Evolutionary conservation across 306 rosid species (phyloP).

Genomic region (Pyrus communis): DNA sequence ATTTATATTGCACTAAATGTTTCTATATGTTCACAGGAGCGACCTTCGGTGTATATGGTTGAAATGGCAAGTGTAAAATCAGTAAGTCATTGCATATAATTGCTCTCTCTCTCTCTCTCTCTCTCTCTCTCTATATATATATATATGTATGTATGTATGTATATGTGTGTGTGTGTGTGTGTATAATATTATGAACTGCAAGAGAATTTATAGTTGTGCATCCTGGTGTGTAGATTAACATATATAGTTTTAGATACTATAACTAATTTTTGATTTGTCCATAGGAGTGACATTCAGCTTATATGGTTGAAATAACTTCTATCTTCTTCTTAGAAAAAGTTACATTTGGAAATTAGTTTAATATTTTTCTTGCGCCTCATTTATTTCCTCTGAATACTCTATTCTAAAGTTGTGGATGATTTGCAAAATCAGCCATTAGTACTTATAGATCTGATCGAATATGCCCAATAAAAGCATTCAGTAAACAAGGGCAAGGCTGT

Average conservation of each 20-base stretch:
- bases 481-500: not conserved
- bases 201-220: not conserved
- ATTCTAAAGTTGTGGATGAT: not conserved
- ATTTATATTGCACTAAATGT: constrained; percentile 14
- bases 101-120: not conserved
- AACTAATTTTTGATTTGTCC: not conserved
- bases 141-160: too few species aligned
- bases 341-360: not conserved
- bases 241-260: not conserved
- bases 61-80: constrained; percentile 71
- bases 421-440: not conserved
- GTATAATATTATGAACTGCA: too few species aligned
- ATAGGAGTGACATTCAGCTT: not conserved
- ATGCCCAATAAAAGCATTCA: not conserved
- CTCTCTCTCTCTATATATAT: too few species aligned
- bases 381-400: not conserved
- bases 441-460: not conserved
- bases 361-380: not conserved
- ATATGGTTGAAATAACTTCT: not conserved
- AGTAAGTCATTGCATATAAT: constrained; percentile 44
- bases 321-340: not conserved
- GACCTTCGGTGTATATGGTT: constrained; percentile 71
- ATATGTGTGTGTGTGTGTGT: too few species aligned
- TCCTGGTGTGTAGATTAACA: not conserved
- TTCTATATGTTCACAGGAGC: constrained; percentile 45